Base-by-base conservation (phyloP, 768 basidiomycete genomes). In the Pleurotus tuber-regium region DNA sequence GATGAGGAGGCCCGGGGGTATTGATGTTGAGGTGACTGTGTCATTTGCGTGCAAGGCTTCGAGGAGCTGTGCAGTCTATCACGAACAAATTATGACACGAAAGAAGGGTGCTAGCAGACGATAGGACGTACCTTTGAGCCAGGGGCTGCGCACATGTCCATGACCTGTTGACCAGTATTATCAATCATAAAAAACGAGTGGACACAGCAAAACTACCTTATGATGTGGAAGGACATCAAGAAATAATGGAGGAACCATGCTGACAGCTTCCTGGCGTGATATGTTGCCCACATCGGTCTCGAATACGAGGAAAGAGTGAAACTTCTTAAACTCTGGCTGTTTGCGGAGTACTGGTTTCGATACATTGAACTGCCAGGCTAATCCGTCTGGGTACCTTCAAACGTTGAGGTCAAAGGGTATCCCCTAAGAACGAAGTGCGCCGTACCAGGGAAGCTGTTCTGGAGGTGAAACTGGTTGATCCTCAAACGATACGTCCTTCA, bases 131-230 rank as follows among this genome's bases (percentile, higher is more conserved):
- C 91, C 75, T 99, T 99, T 19, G 94, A 97, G 4, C 97, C 97
- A 0, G 97, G 97, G 1, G 97, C 96, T 14, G 97, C 97, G 64
- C 97, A 99, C 91, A 96, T 93, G 66, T 99, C 97, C 60, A 98
- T 84, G 16, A 92, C 88, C 83, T 89, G 51, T 1, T 16, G 42
- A 50, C 51, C 31, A 51, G 29, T n/a, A 50, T 33, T n/a, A 50
- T 18, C 7, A 51, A 38, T 28, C 44, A 53, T 25, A 12, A 29
- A 5, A 43, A 7, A 26, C 47, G 42, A n/a, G n/a, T n/a, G 6
- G 33, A 14, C n/a, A 24, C 16, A 8, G 9, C 30, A 31, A 51
- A 69, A 77, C 44, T 62, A 84, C 89, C 60, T 73, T 76, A 65
- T 98, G 96, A 64, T 97, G 89, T 0, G 97, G 92, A 61, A 91